Percentiles rank a stretch among this genome's conserved stretches.
These are phyloP conservation scores for Didymella pinodella DNA, from an alignment of 2,329 filamentous ascomycete genomes.

Conservation along the genomic window DNA sequence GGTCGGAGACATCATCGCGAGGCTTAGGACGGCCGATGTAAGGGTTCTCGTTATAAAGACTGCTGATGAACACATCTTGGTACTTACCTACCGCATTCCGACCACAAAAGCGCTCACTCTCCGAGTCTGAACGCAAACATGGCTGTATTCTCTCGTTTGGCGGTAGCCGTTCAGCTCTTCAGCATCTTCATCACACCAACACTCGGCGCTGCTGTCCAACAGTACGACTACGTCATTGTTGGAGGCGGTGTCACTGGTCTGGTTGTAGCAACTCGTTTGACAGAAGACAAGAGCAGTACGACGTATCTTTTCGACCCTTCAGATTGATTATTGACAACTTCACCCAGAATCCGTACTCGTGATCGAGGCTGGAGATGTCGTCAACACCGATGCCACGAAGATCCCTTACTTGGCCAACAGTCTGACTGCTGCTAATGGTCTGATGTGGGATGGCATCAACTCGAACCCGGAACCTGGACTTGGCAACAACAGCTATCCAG, in stretches of 20 bases:
- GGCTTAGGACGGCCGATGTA: neutral
- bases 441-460: slow-evolving; percentile 32
- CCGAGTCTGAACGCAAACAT: neutral
- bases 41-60: slow-evolving; percentile 1
- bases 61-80: neutral
- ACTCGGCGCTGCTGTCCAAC: slow-evolving; percentile 17
- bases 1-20: slow-evolving; percentile 1
- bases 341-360: slow-evolving; percentile 26
- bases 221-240: slow-evolving; percentile 45
- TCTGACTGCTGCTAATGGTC: slow-evolving; percentile 27
- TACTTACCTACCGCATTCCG: neutral
- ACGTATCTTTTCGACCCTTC: neutral
- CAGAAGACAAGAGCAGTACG: slow-evolving; percentile 35
- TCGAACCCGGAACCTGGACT: slow-evolving; percentile 34
- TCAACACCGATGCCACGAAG: slow-evolving; percentile 11
- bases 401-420: slow-evolving; percentile 39
- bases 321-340: slow-evolving; percentile 9
- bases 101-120: no score
- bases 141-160: slow-evolving; percentile 34
- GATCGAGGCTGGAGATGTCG: slow-evolving; percentile 4
- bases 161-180: slow-evolving; percentile 34
- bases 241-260: slow-evolving; percentile 41
- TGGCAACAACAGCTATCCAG: slow-evolving; percentile 29
- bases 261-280: slow-evolving; percentile 39
- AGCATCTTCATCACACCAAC: slow-evolving; percentile 28